phyloP scores from a whole-genome alignment of 2,329 filamentous ascomycete species.

The Amylocarpus encephaloides region DNA sequence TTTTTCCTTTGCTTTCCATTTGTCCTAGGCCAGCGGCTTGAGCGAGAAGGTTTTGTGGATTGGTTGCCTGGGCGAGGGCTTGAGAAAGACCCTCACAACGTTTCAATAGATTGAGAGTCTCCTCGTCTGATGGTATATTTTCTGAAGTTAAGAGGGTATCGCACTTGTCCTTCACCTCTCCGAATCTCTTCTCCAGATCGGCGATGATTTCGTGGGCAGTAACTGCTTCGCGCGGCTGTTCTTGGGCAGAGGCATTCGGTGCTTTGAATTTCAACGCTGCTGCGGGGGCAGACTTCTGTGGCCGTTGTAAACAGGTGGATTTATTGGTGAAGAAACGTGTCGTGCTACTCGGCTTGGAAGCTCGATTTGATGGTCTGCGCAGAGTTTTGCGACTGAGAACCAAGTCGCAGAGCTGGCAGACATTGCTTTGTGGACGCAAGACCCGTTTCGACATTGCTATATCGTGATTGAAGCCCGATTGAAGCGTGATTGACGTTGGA shows the following conservation, averaged over 20 bases:
- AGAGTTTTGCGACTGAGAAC: slow-evolving; percentile 19
- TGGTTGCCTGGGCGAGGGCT: too few species aligned
- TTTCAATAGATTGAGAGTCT: slow-evolving; percentile 2
- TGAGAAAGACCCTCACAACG: too few species aligned
- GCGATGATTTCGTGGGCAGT: slow-evolving; percentile 9
- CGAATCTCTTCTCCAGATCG: slow-evolving; percentile 19
- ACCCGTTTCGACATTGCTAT: slow-evolving; percentile 36
- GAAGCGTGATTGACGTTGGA: too few species aligned
- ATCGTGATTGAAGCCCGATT: background rate
- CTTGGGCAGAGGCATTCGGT: background rate
- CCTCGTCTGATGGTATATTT: slow-evolving; percentile 21
- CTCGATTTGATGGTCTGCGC: slow-evolving; percentile 9
- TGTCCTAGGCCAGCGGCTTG: slow-evolving; percentile 14
- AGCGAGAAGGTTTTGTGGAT: too few species aligned
- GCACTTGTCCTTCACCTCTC: slow-evolving; percentile 17
- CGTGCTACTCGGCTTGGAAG: slow-evolving; percentile 13
- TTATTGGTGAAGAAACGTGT: slow-evolving; percentile 20
- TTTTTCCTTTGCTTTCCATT: slow-evolving; percentile 19
- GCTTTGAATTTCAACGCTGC: background rate
- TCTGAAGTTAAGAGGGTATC: slow-evolving; percentile 20
- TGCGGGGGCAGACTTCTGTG: slow-evolving; percentile 2
- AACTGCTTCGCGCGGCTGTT: background rate
- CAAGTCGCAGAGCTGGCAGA: slow-evolving; percentile 42
- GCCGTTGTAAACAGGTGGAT: slow-evolving; percentile 11
- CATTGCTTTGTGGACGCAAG: slow-evolving; percentile 28